A percentile compares a stretch with the other conserved stretches of the same genome.
Conservation (phyloP, 2,329 filamentous ascomycete genomes). For the Colletotrichum endophyticum region DNA sequence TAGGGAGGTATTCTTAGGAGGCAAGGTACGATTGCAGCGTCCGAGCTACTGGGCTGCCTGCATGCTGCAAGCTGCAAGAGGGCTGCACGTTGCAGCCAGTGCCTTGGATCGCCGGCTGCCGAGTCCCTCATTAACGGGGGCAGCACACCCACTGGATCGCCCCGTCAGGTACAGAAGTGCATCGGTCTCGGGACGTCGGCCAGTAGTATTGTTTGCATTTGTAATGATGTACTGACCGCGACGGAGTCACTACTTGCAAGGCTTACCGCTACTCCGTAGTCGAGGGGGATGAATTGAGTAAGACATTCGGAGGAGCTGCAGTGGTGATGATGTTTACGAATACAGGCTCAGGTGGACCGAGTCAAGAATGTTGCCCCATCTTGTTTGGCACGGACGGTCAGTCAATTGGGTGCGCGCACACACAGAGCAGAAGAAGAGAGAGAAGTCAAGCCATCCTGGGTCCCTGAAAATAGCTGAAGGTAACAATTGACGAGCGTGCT, state of each 20-base stretch:
- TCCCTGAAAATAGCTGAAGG: not conserved
- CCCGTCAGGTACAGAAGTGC: not conserved
- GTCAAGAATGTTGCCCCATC: not conserved
- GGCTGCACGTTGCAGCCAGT: not conserved
- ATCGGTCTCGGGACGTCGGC: not conserved
- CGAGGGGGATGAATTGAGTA: not conserved
- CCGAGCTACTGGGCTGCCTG: not conserved
- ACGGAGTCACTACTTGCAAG: not conserved
- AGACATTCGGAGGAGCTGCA: not conserved
- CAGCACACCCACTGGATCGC: not conserved
- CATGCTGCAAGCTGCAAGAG: not conserved
- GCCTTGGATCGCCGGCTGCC: not conserved
- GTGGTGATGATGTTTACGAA: not conserved
- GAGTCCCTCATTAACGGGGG: not conserved
- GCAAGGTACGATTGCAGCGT: not conserved
- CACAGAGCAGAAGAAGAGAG: not conserved
- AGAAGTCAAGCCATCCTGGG: not conserved
- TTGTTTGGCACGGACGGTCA: not conserved
- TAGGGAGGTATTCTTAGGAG: not conserved
- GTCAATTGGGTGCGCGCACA: not conserved
- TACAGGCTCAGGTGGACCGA: not conserved
- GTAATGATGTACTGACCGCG: not conserved
- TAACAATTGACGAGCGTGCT: not conserved
- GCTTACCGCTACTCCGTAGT: not conserved
- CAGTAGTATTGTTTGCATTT: conserved; percentile 2